Evolutionary conservation across 129 eudicot species (phyloP), one percentile per base, ranked within the genome.

Genomic region (Scalesia atractyloides): DNA sequence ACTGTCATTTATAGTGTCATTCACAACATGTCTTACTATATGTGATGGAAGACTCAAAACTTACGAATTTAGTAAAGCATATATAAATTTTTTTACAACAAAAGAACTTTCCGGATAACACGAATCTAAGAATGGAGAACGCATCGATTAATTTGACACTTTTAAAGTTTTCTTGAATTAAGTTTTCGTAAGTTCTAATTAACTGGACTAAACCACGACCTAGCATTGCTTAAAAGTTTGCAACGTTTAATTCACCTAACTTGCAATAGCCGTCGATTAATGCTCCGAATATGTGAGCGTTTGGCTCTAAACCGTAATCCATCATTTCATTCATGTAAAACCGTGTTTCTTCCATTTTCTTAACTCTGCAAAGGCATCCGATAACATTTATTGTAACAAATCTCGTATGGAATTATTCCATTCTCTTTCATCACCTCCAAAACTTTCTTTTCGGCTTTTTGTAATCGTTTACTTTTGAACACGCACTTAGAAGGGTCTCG

Each of bases 261-360:
- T 46, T 68, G 68, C 86, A 78, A 78, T 78, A 82, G 34, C 76
- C 83, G 64, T 22, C 34, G 13, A 82, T 73, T 46, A 82, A 46
- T 26, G 83, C 50, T 53, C 66, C 80, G 54, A 43, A 68, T 51
- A 76, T 73, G 51, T 39, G 56, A 3, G 54, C 52, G 37, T 82
- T 73, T 41, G 86, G 86, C 69, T 73, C 67, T 57, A 82, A 51
- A 78, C 77, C 77, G 8, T 36, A 54, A 53, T 82, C 86, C 12
- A 77, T 58, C 83, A 82, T 72, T 54, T 82, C 86, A 48, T 46
- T 57, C 83, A 76, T 70, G 37, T 72, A 76, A 5, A 34, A 57
- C 50, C 81, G 70, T 13, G 84, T 81, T 76, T 81, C 84, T n/a
- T 69, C 74, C 69, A 76, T 22, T 50, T 81, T 76, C 57, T 58